These are phyloP conservation scores for Eutypa lata DNA, from an alignment of 2,329 filamentous ascomycete species.

Conservation along the genomic window DNA sequence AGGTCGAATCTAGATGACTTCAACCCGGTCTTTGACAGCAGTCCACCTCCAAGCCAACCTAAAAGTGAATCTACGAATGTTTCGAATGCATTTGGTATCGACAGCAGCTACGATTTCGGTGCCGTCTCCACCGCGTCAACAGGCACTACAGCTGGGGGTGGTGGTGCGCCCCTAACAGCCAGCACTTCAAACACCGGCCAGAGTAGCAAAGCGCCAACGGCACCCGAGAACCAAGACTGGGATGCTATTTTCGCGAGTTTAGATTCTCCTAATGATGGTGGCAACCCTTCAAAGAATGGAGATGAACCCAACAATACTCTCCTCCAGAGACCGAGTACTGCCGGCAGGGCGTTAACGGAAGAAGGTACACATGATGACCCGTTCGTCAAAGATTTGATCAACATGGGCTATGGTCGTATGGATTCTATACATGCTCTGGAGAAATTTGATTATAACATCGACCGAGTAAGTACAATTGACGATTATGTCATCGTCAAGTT, in stretches of 20 bases:
- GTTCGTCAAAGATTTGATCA: constrained; percentile 82
- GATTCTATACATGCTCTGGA: constrained; percentile 79
- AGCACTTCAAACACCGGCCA: constrained; percentile 26
- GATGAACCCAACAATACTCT: constrained; percentile 21
- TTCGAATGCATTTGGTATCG: constrained; percentile 45
- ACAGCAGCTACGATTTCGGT: constrained; percentile 60
- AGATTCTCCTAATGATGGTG: constrained; percentile 48
- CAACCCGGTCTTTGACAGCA: constrained; percentile 77
- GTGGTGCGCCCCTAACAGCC: constrained; percentile 34
- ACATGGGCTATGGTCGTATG: constrained; percentile 79
- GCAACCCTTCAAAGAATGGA: constrained; percentile 22
- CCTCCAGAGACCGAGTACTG: constrained; percentile 22
- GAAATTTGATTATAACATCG: constrained; percentile 93
- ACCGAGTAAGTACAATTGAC: constrained; percentile 65
- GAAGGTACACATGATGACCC: constrained; percentile 85
- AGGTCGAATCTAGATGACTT: constrained; percentile 73
- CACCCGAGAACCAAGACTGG: constrained; percentile 73
- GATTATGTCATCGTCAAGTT: constrained; percentile 14
- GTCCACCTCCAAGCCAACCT: constrained; percentile 50
- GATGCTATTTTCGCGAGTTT: constrained; percentile 88
- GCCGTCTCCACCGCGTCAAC: constrained; percentile 36
- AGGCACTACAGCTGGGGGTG: constrained; percentile 23
- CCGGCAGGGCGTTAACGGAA: constrained; percentile 67
- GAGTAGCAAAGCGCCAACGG: constrained; percentile 36
- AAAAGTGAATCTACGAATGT: constrained; percentile 48